Evolutionary conservation across 208 protist genomes (phyloP).

Genomic region (Herpetomonas muscarum): DNA sequence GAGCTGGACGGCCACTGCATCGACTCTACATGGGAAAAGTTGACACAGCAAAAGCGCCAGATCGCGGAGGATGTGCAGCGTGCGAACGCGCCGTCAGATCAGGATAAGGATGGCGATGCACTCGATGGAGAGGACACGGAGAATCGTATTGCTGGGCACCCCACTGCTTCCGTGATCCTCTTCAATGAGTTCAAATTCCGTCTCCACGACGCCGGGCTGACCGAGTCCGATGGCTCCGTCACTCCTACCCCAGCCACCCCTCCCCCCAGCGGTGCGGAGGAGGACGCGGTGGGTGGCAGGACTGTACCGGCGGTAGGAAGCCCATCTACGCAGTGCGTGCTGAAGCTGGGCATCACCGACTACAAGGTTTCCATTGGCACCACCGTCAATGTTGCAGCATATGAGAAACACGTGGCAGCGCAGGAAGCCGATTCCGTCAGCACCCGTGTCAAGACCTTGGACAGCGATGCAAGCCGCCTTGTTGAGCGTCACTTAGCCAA

Average conservation of each 20-base stretch:
- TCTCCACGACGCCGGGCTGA: constrained; percentile 16
- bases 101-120: too few species aligned
- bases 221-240: too few species aligned
- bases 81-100: too few species aligned
- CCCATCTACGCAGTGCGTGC: neutral
- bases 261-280: too few species aligned
- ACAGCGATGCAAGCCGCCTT: neutral
- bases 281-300: too few species aligned
- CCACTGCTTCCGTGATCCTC: constrained; percentile 6
- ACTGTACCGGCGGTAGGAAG: neutral
- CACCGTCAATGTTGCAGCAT: constrained; percentile 12
- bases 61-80: too few species aligned
- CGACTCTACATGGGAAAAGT: too few species aligned
- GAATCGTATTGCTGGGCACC: neutral
- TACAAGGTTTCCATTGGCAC: constrained; percentile 45
- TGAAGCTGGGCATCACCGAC: constrained; percentile 45
- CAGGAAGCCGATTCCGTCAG: neutral
- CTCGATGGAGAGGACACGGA: constrained; percentile 6
- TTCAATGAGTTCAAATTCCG: constrained; percentile 53
- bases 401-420: constrained; percentile 4
- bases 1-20: too few species aligned
- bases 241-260: too few species aligned
- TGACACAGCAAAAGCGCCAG: too few species aligned
- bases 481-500: constrained; percentile 22
- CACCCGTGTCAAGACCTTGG: neutral